Base-by-base conservation (phyloP, 306 rosid species). In the Lithocarpus polystachyus region DNA sequence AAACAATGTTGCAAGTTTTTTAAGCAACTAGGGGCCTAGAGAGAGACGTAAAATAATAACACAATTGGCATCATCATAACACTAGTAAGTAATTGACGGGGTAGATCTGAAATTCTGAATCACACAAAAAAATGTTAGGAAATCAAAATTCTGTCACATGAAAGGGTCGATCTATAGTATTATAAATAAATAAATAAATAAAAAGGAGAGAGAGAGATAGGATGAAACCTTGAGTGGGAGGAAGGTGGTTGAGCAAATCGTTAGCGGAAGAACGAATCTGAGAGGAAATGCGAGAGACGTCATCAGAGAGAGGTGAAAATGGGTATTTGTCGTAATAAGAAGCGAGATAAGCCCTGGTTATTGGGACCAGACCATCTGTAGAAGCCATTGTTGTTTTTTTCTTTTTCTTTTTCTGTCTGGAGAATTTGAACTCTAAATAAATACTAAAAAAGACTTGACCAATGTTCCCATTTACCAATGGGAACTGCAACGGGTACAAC, bases 311-410 rank as follows among this genome's bases (percentile, higher is more conserved):
- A 75, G 99, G 92, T 8, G 89, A 4, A 17, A 91, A 91, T 22
- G 89, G 87, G 84, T 91, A 92, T 10, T 74, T 90, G 70, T 95
- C 99, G 83, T 95, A 95, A 45, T 87, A 95, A 24, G 98, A 86
- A 1, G 99, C 84, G 13, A 95, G 97, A 77, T 85, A 81, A 24
- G 76, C 80, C 84, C 99, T 83, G 23, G 98, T 95, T 43, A 95
- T 95, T 10, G 99, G 97, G 24, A 95, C 93, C 45, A 92, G 83
- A 75, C 99, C 99, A 80, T 89, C 97, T 29, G 88, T 95, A 8
- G 96, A 89, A 83, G 99, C 94, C 99, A 92, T 93, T 64, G 61
- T 68, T 74, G 40, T 22, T 53, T 68, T 80, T 15, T 5, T 29
- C 68, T 62, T 37, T 37, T 11, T 13, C 33, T 57, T 2, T 11